Evolutionary conservation across 2,329 filamentous ascomycete genomes (phyloP), one percentile per base, ranked within the genome.

Genomic region (Sporothrix schenckii): DNA sequence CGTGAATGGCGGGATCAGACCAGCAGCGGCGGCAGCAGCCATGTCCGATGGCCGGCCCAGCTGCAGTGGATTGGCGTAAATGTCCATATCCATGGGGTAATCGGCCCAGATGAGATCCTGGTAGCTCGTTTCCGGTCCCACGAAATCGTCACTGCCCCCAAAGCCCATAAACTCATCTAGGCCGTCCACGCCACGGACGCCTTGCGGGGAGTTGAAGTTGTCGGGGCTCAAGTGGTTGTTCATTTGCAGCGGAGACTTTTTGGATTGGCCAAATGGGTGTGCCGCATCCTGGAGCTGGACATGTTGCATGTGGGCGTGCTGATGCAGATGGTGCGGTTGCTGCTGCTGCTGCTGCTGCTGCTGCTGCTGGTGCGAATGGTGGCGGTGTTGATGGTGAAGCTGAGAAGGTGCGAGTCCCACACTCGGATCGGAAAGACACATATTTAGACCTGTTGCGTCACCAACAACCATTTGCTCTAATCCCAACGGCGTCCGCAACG

Each of bases 41-140:
- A 82, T 74, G 47, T 82, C 80, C 7, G 76, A 68, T 9, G 77
- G 69, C 14, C 77, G 77, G 3, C 74, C 63, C 14, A 83, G 74
- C 1, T 79, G 75, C 56, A 82, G 72, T 14, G 75, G 72, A 10
- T 72, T 76, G 0, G 77, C 71, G 72, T 82, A 83, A 74, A 82
- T 78, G 50, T 83, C 82, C 14, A 84, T 72, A 10, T 83, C 81
- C 52, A 84, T 73, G 0, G 80, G 75, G 65, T 82, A 84, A 9
- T 83, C 80, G 4, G 79, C 76, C 83, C 83, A 85, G 27, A 79
- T 73, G 50, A 83, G 76, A 58, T 85, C 82, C n/a, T 81, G 79
- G 74, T 83, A 83, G 52, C 75, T 77, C 1, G 79, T 71, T 4
- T 81, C 81, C 0, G 77, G 77, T 0, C 74, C 74, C 2, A 79